Percentiles rank a stretch among this genome's conserved stretches.
phyloP scores from a whole-genome alignment of 2,329 filamentous ascomycete species.

The Cordyceps javanica region DNA sequence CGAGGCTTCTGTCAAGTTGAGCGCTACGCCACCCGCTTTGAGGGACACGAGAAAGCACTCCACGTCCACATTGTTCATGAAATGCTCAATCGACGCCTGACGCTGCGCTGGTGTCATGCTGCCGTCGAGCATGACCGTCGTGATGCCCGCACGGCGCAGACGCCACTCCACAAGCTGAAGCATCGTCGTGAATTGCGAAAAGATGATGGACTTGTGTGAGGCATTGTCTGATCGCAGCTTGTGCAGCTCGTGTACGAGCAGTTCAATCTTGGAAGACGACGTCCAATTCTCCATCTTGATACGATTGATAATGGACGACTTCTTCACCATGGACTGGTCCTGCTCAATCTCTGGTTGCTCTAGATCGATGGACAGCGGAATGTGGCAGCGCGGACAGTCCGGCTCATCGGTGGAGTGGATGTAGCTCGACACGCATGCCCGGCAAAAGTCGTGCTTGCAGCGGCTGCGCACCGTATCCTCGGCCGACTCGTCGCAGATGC shows the following conservation, averaged over 20 bases:
- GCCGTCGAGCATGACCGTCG: constrained; percentile 95
- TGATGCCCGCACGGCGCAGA: constrained; percentile 91
- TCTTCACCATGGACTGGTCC: constrained; percentile 80
- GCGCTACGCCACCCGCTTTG: constrained; percentile 90
- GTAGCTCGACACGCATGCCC: constrained; percentile 42
- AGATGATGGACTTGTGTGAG: constrained; percentile 94
- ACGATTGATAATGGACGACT: constrained; percentile 94
- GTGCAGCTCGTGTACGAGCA: constrained; percentile 90
- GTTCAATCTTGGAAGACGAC: constrained; percentile 95
- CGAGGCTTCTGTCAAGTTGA: constrained; percentile 93
- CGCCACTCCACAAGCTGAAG: constrained; percentile 96
- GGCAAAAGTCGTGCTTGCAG: constrained; percentile 73
- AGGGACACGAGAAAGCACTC: constrained; percentile 95
- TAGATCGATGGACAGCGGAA: constrained; percentile 80
- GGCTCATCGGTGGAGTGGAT: constrained; percentile 69
- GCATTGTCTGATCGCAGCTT: constrained; percentile 86
- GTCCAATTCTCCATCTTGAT: constrained; percentile 99
- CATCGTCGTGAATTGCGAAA: constrained; percentile 97
- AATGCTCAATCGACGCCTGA: constrained; percentile 89
- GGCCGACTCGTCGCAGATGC: constrained; percentile 92
- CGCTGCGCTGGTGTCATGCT: constrained; percentile 94
- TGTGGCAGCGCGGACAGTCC: constrained; percentile 88
- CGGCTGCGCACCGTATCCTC: constrained; percentile 90
- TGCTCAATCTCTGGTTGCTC: constrained; percentile 95
- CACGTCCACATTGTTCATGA: constrained; percentile 91